These are phyloP conservation scores for Amanita subjunquillea DNA, from an alignment of 768 basidiomycete genomes.

Conservation along the genomic window DNA sequence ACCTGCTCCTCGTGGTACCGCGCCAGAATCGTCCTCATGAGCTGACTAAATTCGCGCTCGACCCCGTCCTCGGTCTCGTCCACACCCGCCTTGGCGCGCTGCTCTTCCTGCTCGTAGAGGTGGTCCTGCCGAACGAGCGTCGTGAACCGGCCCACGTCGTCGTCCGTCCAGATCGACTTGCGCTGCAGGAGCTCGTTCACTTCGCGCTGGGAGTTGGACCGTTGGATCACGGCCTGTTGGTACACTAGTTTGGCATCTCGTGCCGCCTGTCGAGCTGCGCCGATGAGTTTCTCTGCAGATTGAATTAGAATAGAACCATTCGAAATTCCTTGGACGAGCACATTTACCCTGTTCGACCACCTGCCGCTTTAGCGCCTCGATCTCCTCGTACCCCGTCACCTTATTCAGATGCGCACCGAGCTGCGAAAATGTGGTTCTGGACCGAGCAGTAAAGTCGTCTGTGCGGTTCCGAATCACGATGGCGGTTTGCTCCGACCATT, in stretches of 20 bases:
- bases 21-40: conserved; percentile 82
- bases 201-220: conserved; percentile 85
- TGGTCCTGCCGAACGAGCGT: conserved; percentile 87
- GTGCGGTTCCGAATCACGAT: conserved; percentile 40
- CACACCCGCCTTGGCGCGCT: conserved; percentile 54
- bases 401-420: conserved; percentile 76
- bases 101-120: conserved; percentile 71
- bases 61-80: conserved; percentile 67
- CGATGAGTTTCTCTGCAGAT: conserved; percentile 60
- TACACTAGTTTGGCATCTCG: conserved; percentile 65
- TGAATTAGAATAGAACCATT: conserved; percentile 1
- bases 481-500: conserved; percentile 39
- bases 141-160: conserved; percentile 83
- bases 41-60: conserved; percentile 77
- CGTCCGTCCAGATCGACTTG: conserved; percentile 87
- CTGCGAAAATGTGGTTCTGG: conserved; percentile 55
- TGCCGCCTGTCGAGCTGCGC: conserved; percentile 54
- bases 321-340: conserved; percentile 4
- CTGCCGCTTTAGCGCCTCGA: conserved; percentile 67
- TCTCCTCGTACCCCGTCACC: conserved; percentile 86
- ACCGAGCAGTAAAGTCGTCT: conserved; percentile 45
- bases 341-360: conserved; percentile 74
- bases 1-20: conserved; percentile 98
- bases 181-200: conserved; percentile 93
- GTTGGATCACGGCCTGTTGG: conserved; percentile 67